These are phyloP conservation scores for Amylocarpus encephaloides DNA, from an alignment of 2,329 filamentous ascomycete species.

Conservation along the genomic window DNA sequence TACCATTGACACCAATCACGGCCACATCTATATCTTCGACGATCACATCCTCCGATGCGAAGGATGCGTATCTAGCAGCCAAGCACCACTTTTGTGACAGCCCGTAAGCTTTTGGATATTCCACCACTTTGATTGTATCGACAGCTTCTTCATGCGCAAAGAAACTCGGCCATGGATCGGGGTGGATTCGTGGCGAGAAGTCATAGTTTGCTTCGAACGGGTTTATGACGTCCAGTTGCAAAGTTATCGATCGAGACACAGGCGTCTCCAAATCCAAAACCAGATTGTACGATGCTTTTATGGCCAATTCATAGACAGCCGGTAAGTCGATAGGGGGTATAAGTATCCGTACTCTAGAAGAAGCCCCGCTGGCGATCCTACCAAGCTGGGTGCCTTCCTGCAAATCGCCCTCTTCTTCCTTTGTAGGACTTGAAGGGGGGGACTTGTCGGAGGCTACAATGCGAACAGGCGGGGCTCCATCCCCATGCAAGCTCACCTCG, in stretches of 20 bases:
- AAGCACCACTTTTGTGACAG: conserved; percentile 78
- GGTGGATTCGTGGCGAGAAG: conserved; percentile 70
- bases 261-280: conserved; percentile 73
- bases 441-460: conserved; percentile 27
- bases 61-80: conserved; percentile 66
- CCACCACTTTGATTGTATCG: conserved; percentile 28
- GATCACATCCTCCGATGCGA: conserved; percentile 57
- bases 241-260: conserved; percentile 65
- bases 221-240: conserved; percentile 66
- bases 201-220: conserved; percentile 93
- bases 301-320: conserved; percentile 58
- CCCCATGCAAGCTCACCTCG: conserved; percentile 61
- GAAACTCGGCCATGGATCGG: conserved; percentile 78
- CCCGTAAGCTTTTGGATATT: conserved; percentile 44
- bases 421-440: not conserved
- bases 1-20: conserved; percentile 54
- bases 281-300: conserved; percentile 73
- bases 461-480: conserved; percentile 42
- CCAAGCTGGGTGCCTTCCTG: conserved; percentile 22
- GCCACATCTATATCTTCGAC: conserved; percentile 61
- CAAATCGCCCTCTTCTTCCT: conserved; percentile 8
- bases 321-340: conserved; percentile 46
- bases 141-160: conserved; percentile 51
- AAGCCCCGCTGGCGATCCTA: conserved; percentile 40
- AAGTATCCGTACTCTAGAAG: conserved; percentile 39